Evolutionary conservation across 352 stramenopile genomes (phyloP), one percentile per base, ranked within the genome.

Genomic region (Globisporangium megalacanthum): DNA sequence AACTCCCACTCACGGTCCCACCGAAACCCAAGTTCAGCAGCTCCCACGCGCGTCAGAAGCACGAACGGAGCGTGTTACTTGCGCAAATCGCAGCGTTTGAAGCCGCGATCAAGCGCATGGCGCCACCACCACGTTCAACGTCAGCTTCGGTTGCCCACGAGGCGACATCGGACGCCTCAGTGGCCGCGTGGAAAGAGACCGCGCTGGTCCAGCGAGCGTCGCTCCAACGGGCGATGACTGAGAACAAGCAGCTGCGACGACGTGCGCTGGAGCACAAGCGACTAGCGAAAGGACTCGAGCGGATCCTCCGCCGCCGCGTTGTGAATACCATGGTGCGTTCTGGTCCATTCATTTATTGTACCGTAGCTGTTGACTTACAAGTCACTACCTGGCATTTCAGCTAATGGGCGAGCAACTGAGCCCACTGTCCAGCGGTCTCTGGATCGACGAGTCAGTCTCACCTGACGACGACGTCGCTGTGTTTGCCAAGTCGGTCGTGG

Each of bases 241-340:
- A 62, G 49, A 72, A 69, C 53, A 39, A 48, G 22, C 49, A 49
- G 45, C 56, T 72, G 22, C 39, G 49, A 4, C 42, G 42, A 19
- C 19, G 20, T 1, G 35, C 54, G 36, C 51, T 67, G 14, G 54
- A 66, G 13, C 66, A 70, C 46, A 48, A 70, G 9, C 55, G 42
- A 17, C 48, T 70, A 39, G 66, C 66, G 5, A 61, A 59, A 15
- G 65, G 56, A 19, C 53, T 73, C 33, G 53, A 70, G 56, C 56
- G 60, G 48, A 58, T 67, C 46, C 49, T 73, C 6, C 52, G 45
- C 17, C 67, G 68, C 33, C 54, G 62, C 31, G 29, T 48, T 8
- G 17, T 19, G 10, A 11, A 48, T 19, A 48, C 20, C 17, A 6
- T 25, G 42, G 42, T 48, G 42, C 17, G 42, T 48, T 8, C n/a